Base-by-base conservation (phyloP, 257 asterid species). In the Cynanchum wilfordii region DNA sequence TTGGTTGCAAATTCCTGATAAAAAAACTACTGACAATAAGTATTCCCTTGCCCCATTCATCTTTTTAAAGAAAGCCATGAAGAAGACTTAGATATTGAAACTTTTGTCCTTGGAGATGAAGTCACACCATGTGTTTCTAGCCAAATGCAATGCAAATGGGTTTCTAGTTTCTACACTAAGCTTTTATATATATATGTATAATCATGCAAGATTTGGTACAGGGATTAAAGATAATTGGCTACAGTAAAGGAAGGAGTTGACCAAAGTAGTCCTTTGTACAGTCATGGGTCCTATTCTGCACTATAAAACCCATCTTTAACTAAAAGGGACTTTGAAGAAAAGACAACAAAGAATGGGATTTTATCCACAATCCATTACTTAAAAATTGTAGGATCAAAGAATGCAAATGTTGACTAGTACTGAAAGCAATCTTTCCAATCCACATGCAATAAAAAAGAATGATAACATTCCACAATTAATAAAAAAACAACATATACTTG, bases 331-430 rank as follows among this genome's bases (percentile, higher is more conserved):
- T 50, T 50, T 50, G 15, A 50, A 27, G 12, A 30, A 62, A 64
- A 19, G 16, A 10, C 27, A 19, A 19, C 20, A 44, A 12, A 33
- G 49, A 63, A 63, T 24, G 42, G n/a, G 16, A 9, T 51, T 30
- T 13, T 73, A 69, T 67, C 73, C 78, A 55, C 51, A 19, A 20
- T 67, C 73, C 73, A 75, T 55, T 66, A 54, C 11, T 42, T 12
- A 10, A 67, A 55, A 65, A 42, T 42, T 66, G 54, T 68, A 75
- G 69, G 78, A 27, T 50, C 58, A 25, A 42, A 42, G 10, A 2
- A 5, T 6, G 10, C 22, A 45, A 19, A 55, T 42, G 63, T 66
- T 42, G 72, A 57, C 57, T 68, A 57, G 15, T 11, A 47, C 69
- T 11, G 12, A 67, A 67, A 54, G 55, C 74, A 6, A 36, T 55